These are phyloP conservation scores for Cymbopogon flexuosus DNA, from an alignment of 202 grass and related monocot genomes.

Conservation along the genomic window DNA sequence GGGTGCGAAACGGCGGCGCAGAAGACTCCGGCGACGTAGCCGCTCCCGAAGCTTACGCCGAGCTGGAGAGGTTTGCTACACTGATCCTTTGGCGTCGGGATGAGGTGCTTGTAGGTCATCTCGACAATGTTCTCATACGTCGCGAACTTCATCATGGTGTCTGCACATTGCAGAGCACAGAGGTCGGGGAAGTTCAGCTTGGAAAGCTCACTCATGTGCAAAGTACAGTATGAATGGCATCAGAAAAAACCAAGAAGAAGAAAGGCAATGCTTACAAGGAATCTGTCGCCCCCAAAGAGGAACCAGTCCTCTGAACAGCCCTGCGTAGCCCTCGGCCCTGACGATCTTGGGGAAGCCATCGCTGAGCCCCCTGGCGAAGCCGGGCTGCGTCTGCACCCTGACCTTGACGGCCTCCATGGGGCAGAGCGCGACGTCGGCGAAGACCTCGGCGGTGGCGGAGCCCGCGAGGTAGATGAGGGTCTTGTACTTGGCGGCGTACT, in stretches of 20 bases:
- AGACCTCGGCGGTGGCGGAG: slow-evolving; percentile 75
- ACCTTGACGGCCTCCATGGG: slow-evolving; percentile 95
- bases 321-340: slow-evolving; percentile 60
- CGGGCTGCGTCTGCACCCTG: slow-evolving; percentile 82
- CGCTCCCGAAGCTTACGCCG: slow-evolving; percentile 63
- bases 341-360: slow-evolving; percentile 91
- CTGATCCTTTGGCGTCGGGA: slow-evolving; percentile 54
- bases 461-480: slow-evolving; percentile 93
- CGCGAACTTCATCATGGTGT: slow-evolving; percentile 84
- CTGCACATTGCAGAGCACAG: slow-evolving; percentile 3
- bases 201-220: not conserved
- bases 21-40: slow-evolving; percentile 67
- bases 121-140: slow-evolving; percentile 62
- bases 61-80: slow-evolving; percentile 65
- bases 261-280: slow-evolving; percentile 46
- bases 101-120: slow-evolving; percentile 63
- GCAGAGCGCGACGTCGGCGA: slow-evolving; percentile 83
- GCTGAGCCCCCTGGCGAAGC: slow-evolving; percentile 64
- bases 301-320: slow-evolving; percentile 68
- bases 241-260: not conserved
- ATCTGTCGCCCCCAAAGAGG: slow-evolving; percentile 76
- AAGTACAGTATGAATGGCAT: not conserved
- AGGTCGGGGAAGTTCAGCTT: not conserved
- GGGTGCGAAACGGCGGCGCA: slow-evolving; percentile 66
- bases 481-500: slow-evolving; percentile 84